A percentile compares a stretch with the other conserved stretches of the same genome.
phyloP scores from a whole-genome alignment of 1,284 basidiomycete species.

The Leccinum huronense region DNA sequence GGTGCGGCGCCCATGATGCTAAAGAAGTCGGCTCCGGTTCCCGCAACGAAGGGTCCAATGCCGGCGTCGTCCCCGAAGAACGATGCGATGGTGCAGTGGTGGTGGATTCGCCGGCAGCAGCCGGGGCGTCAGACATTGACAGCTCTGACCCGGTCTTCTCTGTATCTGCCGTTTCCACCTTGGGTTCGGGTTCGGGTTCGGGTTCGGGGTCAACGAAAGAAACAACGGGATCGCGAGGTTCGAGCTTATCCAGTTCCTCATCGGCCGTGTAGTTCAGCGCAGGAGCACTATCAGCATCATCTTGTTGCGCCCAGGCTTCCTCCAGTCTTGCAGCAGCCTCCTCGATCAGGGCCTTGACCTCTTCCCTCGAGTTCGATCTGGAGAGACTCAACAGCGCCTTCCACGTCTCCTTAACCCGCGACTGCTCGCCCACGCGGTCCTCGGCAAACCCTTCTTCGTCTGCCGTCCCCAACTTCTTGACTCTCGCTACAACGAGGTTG shows the following conservation, averaged over 20 bases:
- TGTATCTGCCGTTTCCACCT: constrained; percentile 40
- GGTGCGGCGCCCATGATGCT: constrained; percentile 64
- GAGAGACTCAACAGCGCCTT: constrained; percentile 88
- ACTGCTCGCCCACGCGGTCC: constrained; percentile 44
- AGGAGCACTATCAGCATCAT: constrained; percentile 15
- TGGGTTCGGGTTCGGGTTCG: constrained; percentile 47
- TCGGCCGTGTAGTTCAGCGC: constrained; percentile 40
- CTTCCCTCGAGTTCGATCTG: constrained; percentile 84
- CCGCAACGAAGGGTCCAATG: constrained; percentile 57
- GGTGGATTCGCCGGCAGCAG: constrained; percentile 72
- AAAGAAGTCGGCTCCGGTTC: constrained; percentile 86
- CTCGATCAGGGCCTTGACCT: constrained; percentile 77
- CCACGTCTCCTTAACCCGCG: constrained; percentile 67
- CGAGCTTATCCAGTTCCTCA: constrained; percentile 40
- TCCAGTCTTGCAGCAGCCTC: constrained; percentile 80
- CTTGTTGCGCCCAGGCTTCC: constrained; percentile 35
- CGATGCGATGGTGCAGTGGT: constrained; percentile 79
- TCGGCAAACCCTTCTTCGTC: constrained; percentile 69
- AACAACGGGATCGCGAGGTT: constrained; percentile 66
- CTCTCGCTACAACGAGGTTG: constrained; percentile 67
- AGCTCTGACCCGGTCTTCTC: constrained; percentile 73
- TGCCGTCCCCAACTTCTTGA: constrained; percentile 68
- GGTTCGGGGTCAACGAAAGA: constrained; percentile 71
- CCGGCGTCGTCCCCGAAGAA: constrained; percentile 83
- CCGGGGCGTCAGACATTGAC: constrained; percentile 67